phyloP scores from a whole-genome alignment of 139 green algal genomes.

The Microglena sp. region DNA sequence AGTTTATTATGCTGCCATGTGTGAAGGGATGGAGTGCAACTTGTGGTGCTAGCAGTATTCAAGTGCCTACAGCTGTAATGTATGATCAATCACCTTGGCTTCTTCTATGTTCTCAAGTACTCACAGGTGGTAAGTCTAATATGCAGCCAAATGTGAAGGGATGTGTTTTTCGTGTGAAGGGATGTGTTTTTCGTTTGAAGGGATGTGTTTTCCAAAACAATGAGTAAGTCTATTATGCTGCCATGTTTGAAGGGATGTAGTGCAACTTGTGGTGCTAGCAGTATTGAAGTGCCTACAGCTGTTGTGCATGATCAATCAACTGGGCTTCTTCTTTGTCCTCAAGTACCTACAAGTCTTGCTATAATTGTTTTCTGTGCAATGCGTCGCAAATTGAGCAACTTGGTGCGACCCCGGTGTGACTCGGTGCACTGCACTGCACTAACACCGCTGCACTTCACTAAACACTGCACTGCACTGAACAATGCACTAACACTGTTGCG shows the following conservation, averaged over 20 bases:
- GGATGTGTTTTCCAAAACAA: not conserved
- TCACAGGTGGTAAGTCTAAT: constrained; percentile 7
- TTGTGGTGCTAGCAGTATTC: not conserved
- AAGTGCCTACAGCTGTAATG: too few relatives aligned
- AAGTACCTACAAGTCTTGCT: constrained; percentile 24
- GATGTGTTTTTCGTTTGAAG: not conserved
- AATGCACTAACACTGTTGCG: too few relatives aligned
- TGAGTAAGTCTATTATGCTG: not conserved
- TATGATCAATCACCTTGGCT: constrained; percentile 37
- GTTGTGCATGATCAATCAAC: constrained; percentile 39
- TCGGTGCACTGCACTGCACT: too few relatives aligned
- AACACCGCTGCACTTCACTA: too few relatives aligned
- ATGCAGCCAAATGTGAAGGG: not conserved
- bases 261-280: not conserved
- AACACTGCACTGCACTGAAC: too few relatives aligned
- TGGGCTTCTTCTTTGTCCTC: constrained; percentile 28
- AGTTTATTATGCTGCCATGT: not conserved
- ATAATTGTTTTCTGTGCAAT: too few relatives aligned
- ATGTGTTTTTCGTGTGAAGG: constrained; percentile 3
- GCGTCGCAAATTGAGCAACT: too few relatives aligned
- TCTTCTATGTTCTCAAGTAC: constrained; percentile 29
- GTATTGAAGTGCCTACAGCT: too few relatives aligned
- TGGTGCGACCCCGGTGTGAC: too few relatives aligned
- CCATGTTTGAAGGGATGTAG: not conserved
- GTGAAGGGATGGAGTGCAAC: not conserved